phyloP scores from a whole-genome alignment of 2,329 filamentous ascomycete species.

The Aspergillus ochraceus region DNA sequence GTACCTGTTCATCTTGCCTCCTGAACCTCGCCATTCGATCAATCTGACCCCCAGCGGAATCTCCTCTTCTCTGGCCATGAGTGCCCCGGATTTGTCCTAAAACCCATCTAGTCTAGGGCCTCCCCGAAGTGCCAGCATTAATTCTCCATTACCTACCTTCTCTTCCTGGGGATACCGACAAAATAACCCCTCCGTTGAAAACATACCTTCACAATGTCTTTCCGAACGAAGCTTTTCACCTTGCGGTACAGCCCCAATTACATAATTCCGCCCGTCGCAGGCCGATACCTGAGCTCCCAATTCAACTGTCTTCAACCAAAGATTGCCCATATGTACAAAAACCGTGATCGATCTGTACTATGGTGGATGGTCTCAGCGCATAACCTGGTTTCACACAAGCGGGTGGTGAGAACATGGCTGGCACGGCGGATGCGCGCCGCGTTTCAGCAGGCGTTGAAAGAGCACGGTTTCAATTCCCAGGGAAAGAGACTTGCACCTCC shows the following conservation, averaged over 20 bases:
- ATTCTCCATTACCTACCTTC: background rate
- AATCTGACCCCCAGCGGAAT: background rate
- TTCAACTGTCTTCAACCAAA: constrained; percentile 39
- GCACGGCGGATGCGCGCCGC: constrained; percentile 46
- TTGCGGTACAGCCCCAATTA: constrained; percentile 26
- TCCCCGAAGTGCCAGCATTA: background rate
- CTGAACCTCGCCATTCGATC: background rate
- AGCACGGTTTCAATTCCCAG: constrained; percentile 45
- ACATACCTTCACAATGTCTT: constrained; percentile 12
- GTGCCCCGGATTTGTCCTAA: background rate
- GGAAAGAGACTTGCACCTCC: constrained; percentile 23
- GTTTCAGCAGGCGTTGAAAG: constrained; percentile 47
- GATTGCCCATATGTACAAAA: constrained; percentile 35
- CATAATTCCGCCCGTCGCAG: constrained; percentile 27
- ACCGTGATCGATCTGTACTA: constrained; percentile 44
- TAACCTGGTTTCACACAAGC: constrained; percentile 34
- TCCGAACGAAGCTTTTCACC: constrained; percentile 16
- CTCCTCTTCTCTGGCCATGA: background rate
- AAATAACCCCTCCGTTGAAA: background rate
- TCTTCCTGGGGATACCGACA: background rate
- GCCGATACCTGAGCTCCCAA: constrained; percentile 28
- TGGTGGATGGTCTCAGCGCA: constrained; percentile 48
- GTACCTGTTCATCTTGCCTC: too few relatives aligned
- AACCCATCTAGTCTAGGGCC: background rate
- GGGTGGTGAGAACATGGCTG: constrained; percentile 49